Conservation (phyloP, 1,284 basidiomycete species). For the Termitomyces sp. region DNA sequence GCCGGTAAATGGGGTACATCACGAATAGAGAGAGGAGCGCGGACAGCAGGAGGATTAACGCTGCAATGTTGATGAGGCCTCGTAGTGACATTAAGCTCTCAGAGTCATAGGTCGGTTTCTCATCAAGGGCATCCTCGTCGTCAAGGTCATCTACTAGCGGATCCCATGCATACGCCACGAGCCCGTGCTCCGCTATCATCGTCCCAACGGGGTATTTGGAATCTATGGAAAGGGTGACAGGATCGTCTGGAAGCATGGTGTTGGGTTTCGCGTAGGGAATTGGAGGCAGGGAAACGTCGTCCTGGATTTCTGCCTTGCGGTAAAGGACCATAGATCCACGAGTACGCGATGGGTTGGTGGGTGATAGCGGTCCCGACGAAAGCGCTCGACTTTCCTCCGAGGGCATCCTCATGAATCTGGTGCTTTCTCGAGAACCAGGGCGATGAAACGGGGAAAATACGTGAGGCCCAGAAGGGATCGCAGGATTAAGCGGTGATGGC, state of each 20-base stretch:
- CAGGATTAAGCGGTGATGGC: slow-evolving; percentile 21
- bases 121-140: slow-evolving; percentile 24
- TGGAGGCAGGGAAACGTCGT: slow-evolving; percentile 15
- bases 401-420: slow-evolving; percentile 18
- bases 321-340: slow-evolving; percentile 31
- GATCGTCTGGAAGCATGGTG: slow-evolving; percentile 23
- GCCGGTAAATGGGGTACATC: slow-evolving; percentile 26
- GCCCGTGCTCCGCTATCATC: slow-evolving; percentile 16
- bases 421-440: slow-evolving; percentile 11
- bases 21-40: slow-evolving; percentile 29
- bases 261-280: slow-evolving; percentile 11
- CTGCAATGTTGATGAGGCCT: slow-evolving; percentile 23
- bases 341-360: neutral
- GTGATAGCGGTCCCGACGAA: slow-evolving; percentile 1
- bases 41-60: slow-evolving; percentile 24
- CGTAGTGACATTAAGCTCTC: slow-evolving; percentile 17
- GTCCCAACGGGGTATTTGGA: slow-evolving; percentile 28
- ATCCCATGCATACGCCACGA: slow-evolving; percentile 34
- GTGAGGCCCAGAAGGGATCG: slow-evolving; percentile 5
- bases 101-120: slow-evolving; percentile 15
- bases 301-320: slow-evolving; percentile 20
- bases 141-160: slow-evolving; percentile 23
- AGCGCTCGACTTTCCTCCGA: slow-evolving; percentile 23
- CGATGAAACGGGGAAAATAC: slow-evolving; percentile 15
- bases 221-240: slow-evolving; percentile 26